Evolutionary conservation across 2,329 filamentous ascomycete species (phyloP).

Genomic region (Sphaerulina vaccinii): DNA sequence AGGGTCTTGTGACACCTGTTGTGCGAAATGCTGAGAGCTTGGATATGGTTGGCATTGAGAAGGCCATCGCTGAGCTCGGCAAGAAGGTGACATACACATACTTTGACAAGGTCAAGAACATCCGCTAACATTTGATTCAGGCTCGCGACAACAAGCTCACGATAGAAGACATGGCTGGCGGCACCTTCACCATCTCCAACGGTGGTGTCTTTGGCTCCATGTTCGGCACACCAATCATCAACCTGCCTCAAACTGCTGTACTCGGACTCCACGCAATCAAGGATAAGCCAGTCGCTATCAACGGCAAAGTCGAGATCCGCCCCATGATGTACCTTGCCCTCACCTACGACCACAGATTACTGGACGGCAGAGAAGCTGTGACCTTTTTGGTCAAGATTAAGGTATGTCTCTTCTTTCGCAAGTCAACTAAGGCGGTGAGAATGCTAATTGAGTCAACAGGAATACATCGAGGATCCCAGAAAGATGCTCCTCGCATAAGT

Average conservation of each 20-base stretch:
- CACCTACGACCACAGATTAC: constrained; percentile 93
- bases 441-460: constrained; percentile 5
- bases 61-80: constrained; percentile 86
- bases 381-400: constrained; percentile 97
- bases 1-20: constrained; percentile 93
- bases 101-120: constrained; percentile 6
- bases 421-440: background rate
- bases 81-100: constrained; percentile 71
- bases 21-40: constrained; percentile 88
- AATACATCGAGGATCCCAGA: constrained; percentile 92
- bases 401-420: constrained; percentile 41
- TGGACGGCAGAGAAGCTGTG: constrained; percentile 92
- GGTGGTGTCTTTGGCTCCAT: constrained; percentile 94
- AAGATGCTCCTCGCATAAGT: constrained; percentile 69
- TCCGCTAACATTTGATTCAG: constrained; percentile 44
- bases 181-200: constrained; percentile 97
- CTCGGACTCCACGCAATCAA: constrained; percentile 96
- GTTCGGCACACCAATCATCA: constrained; percentile 98
- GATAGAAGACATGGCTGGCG: constrained; percentile 98
- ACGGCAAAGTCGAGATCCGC: constrained; percentile 91
- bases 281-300: constrained; percentile 82
- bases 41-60: constrained; percentile 87
- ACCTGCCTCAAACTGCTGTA: constrained; percentile 87
- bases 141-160: constrained; percentile 94
- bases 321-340: constrained; percentile 99